A percentile compares a stretch with the other conserved stretches of the same genome.
These are phyloP conservation scores for Russula brevipes DNA, from an alignment of 768 basidiomycete genomes.

Conservation along the genomic window DNA sequence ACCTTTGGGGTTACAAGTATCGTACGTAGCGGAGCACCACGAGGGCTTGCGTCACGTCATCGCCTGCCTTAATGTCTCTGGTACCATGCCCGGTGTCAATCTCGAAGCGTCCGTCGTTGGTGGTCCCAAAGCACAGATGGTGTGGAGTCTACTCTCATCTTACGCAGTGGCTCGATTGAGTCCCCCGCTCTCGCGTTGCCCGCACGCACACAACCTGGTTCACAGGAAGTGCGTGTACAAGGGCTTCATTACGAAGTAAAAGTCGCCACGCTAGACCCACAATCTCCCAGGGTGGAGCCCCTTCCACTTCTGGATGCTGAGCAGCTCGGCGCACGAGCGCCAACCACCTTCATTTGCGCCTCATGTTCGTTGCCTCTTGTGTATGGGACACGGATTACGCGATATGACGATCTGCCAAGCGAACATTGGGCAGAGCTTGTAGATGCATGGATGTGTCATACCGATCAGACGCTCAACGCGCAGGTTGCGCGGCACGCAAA, in stretches of 20 bases:
- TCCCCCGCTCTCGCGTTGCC: conserved; percentile 56
- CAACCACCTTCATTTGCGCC: conserved; percentile 68
- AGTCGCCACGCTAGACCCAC: conserved; percentile 37
- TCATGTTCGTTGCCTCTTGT: conserved; percentile 73
- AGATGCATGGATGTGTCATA: conserved; percentile 98
- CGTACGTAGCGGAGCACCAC: conserved; percentile 72
- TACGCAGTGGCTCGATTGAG: conserved; percentile 53
- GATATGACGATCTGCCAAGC: conserved; percentile 84
- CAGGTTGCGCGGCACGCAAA: conserved; percentile 53
- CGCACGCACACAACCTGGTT: conserved; percentile 52
- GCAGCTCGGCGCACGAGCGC: conserved; percentile 50
- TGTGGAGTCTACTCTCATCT: conserved; percentile 39
- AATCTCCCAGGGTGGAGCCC: conserved; percentile 26
- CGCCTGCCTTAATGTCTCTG: conserved; percentile 61
- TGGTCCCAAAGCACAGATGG: conserved; percentile 32
- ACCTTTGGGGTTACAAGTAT: conserved; percentile 34
- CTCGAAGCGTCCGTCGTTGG: conserved; percentile 64
- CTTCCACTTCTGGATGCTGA: conserved; percentile 62
- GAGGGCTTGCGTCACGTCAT: conserved; percentile 78
- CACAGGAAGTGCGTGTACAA: conserved; percentile 52
- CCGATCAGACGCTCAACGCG: conserved; percentile 78
- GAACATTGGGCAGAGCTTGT: conserved; percentile 98
- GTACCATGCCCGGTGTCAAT: conserved; percentile 44
- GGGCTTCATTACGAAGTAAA: conserved; percentile 68
- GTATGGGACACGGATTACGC: conserved; percentile 42